These are phyloP conservation scores for Danielozyma ontarioensis DNA, from an alignment of 805 yeast species.

Conservation along the genomic window DNA sequence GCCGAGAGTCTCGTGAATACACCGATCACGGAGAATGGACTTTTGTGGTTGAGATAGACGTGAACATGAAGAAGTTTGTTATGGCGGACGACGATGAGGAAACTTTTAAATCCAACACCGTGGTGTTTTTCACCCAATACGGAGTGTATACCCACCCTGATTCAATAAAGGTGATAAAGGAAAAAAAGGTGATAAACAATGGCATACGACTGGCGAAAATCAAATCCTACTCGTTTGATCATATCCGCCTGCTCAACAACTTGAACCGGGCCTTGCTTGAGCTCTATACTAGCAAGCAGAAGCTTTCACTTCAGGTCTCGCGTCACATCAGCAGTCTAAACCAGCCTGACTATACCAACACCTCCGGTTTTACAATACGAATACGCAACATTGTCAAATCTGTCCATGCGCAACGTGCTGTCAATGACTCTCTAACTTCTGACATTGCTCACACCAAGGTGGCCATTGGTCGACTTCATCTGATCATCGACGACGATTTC, in stretches of 20 bases:
- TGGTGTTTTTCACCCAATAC: background rate
- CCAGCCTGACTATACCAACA: slow-evolving; percentile 1
- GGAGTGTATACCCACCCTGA: background rate
- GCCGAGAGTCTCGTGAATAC: slow-evolving; percentile 2
- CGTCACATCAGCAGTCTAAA: slow-evolving; percentile 3
- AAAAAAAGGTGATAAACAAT: background rate
- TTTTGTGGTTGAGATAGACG: background rate
- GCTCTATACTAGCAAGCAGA: slow-evolving; percentile 18
- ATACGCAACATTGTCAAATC: slow-evolving; percentile 7
- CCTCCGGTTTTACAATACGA: slow-evolving; percentile 2
- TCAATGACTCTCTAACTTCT: slow-evolving; percentile 19
- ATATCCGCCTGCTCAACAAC: slow-evolving; percentile 21
- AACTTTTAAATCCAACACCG: background rate
- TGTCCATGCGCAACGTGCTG: slow-evolving; percentile 13
- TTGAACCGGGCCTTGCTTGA: slow-evolving; percentile 24
- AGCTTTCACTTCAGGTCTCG: slow-evolving; percentile 15
- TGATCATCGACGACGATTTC: slow-evolving; percentile 11
- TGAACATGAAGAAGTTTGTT: slow-evolving; percentile 1
- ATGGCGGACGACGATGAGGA: background rate
- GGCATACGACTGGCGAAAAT: background rate
- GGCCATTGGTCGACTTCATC: slow-evolving; percentile 13
- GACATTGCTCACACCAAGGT: slow-evolving; percentile 19
- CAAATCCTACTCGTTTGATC: slow-evolving; percentile 24
- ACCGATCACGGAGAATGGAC: slow-evolving; percentile 1
- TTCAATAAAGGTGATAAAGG: no score